phyloP scores from a whole-genome alignment of 1,139 yeast genomes.

The Zygosaccharomyces pseudobailii region DNA sequence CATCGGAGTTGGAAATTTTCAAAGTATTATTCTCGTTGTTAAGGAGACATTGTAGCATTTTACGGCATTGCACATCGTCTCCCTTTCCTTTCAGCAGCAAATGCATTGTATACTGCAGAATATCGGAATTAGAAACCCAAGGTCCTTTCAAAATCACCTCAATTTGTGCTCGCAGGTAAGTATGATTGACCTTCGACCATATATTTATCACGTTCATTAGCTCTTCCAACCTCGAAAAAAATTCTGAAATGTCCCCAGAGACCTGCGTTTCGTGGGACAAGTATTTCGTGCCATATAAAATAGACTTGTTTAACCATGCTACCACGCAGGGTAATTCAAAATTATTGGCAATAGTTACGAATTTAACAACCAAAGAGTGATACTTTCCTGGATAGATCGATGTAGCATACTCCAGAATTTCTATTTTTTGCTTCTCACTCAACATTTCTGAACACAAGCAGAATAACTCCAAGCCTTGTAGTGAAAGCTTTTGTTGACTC shows the following conservation, averaged over 20 bases:
- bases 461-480: conserved; percentile 3
- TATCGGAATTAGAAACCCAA: conserved; percentile 44
- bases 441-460: conserved; percentile 5
- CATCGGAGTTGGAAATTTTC: conserved; percentile 19
- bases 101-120: conserved; percentile 44
- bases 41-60: conserved; percentile 59
- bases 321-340: conserved; percentile 19
- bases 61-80: conserved; percentile 44
- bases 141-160: conserved; percentile 54
- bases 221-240: conserved; percentile 34
- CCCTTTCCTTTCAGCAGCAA: conserved; percentile 38
- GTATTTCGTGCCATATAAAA: conserved; percentile 56
- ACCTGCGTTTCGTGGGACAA: conserved; percentile 49
- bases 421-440: conserved; percentile 19
- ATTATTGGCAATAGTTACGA: conserved; percentile 18
- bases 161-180: conserved; percentile 58
- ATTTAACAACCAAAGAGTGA: conserved; percentile 27
- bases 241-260: conserved; percentile 36
- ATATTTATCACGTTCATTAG: conserved; percentile 12
- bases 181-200: conserved; percentile 43
- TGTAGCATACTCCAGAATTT: conserved; percentile 25
- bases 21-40: conserved; percentile 45
- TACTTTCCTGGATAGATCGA: conserved; percentile 30
- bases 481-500: conserved; percentile 2
- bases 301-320: conserved; percentile 42